Conservation (phyloP, 495 filamentous ascomycete genomes). For the Penicillium lagena region DNA sequence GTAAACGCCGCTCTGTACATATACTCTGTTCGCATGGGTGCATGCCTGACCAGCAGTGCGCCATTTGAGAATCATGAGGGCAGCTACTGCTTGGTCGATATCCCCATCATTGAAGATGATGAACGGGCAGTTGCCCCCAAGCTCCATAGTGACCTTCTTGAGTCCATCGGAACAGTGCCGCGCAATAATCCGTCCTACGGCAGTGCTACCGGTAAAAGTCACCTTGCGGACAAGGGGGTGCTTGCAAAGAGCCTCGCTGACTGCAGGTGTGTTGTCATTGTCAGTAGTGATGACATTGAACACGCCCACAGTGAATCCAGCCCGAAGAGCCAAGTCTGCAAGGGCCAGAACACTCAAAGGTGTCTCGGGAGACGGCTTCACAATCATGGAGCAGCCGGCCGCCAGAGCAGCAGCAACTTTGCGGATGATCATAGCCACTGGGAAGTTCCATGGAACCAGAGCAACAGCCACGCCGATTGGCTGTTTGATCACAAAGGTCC, state of each 20-base stretch:
- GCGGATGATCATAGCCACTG: slow-evolving; percentile 49
- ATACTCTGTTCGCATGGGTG: slow-evolving; percentile 57
- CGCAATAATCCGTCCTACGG: slow-evolving; percentile 44
- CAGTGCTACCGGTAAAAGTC: slow-evolving; percentile 57
- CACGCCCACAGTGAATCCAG: slow-evolving; percentile 53
- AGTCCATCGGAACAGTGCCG: slow-evolving; percentile 42
- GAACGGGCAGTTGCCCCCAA: slow-evolving; percentile 62
- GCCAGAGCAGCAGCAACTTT: slow-evolving; percentile 57
- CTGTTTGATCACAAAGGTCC: slow-evolving; percentile 44
- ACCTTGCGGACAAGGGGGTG: slow-evolving; percentile 53
- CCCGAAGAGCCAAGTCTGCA: slow-evolving; percentile 50
- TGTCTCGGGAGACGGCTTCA: slow-evolving; percentile 36
- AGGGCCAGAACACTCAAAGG: slow-evolving; percentile 51
- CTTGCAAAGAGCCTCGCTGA: slow-evolving; percentile 51
- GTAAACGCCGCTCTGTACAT: slow-evolving; percentile 47
- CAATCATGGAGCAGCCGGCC: slow-evolving; percentile 55
- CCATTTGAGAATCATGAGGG: slow-evolving; percentile 45
- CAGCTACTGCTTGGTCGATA: slow-evolving; percentile 44
- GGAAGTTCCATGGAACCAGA: slow-evolving; percentile 40
- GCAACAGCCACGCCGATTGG: slow-evolving; percentile 39
- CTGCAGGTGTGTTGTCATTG: slow-evolving; percentile 47
- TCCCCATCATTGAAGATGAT: slow-evolving; percentile 62
- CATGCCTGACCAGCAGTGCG: slow-evolving; percentile 55
- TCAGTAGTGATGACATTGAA: slow-evolving; percentile 53
- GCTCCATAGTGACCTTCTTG: slow-evolving; percentile 59